Evolutionary conservation across 352 stramenopile genomes (phyloP).

Genomic region (Phytophthora syringae): DNA sequence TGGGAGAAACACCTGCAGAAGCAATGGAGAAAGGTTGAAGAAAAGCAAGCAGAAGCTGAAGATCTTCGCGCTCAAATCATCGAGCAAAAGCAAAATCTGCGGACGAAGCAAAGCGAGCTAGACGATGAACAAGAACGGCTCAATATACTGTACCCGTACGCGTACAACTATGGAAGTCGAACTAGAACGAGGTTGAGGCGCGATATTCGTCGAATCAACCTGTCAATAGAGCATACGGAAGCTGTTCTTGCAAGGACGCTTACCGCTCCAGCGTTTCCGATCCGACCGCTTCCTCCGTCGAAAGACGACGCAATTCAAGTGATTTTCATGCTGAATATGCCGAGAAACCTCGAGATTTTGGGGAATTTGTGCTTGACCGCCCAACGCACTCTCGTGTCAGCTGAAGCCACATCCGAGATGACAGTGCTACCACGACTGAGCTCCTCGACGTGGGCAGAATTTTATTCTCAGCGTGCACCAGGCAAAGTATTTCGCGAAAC

Average conservation of each 20-base stretch:
- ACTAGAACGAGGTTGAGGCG: not conserved
- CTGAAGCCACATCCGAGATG: slow-evolving; percentile 6
- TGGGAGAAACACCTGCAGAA: slow-evolving; percentile 19
- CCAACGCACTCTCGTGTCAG: slow-evolving; percentile 40
- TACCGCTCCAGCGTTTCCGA: slow-evolving; percentile 33
- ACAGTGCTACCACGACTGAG: not conserved
- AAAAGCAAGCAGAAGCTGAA: slow-evolving; percentile 16
- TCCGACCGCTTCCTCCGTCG: slow-evolving; percentile 39
- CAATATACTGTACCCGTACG: not conserved
- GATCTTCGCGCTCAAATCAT: slow-evolving; percentile 15
- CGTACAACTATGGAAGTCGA: not conserved
- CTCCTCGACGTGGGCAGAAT: slow-evolving; percentile 26
- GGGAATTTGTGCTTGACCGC: slow-evolving; percentile 42
- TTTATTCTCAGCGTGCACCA: slow-evolving; percentile 20
- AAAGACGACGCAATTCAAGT: slow-evolving; percentile 34
- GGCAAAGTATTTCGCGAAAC: not conserved
- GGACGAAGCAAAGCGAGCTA: not conserved
- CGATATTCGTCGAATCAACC: not conserved
- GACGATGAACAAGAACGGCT: slow-evolving; percentile 13
- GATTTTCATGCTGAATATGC: slow-evolving; percentile 56
- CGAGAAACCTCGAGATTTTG: slow-evolving; percentile 42
- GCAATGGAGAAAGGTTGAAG: slow-evolving; percentile 26
- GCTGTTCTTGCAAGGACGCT: slow-evolving; percentile 8
- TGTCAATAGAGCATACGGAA: not conserved
- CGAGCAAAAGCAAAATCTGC: not conserved